Conservation (phyloP, 2,329 filamentous ascomycete species). For the Clonostachys rosea region DNA sequence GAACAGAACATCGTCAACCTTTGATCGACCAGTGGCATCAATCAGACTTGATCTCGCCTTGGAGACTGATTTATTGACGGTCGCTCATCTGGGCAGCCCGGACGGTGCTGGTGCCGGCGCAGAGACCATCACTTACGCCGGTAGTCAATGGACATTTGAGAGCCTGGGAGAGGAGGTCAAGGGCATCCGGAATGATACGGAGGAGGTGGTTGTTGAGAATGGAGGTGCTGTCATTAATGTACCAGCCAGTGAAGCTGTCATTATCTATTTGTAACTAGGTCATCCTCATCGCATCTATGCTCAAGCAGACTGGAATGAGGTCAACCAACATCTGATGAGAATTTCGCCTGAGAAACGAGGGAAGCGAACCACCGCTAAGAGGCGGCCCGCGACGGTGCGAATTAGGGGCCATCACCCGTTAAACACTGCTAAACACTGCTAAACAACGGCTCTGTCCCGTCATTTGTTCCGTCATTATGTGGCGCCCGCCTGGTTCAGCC, state of each 20-base stretch:
- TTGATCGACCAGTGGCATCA: neutral
- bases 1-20: constrained; percentile 16
- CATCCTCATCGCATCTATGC: no score
- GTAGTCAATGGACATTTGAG: constrained; percentile 28
- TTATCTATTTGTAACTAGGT: neutral
- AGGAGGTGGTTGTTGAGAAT: constrained; percentile 13
- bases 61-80: constrained; percentile 10
- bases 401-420: no score
- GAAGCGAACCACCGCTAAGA: no score
- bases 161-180: constrained; percentile 23
- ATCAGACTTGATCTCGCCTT: neutral
- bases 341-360: no score
- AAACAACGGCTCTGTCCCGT: no score
- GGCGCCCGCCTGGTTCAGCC: no score
- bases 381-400: no score
- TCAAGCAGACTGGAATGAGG: no score
- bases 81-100: constrained; percentile 22
- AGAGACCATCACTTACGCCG: constrained; percentile 25
- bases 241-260: constrained; percentile 1
- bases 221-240: constrained; percentile 6
- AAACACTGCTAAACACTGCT: no score
- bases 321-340: no score
- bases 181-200: constrained; percentile 20
- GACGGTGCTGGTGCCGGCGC: constrained; percentile 23
- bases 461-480: no score